Percentiles rank a stretch among this genome's conserved stretches.
Conservation (phyloP, 2,329 filamentous ascomycete genomes). For the Dactylellina parvicollis region DNA sequence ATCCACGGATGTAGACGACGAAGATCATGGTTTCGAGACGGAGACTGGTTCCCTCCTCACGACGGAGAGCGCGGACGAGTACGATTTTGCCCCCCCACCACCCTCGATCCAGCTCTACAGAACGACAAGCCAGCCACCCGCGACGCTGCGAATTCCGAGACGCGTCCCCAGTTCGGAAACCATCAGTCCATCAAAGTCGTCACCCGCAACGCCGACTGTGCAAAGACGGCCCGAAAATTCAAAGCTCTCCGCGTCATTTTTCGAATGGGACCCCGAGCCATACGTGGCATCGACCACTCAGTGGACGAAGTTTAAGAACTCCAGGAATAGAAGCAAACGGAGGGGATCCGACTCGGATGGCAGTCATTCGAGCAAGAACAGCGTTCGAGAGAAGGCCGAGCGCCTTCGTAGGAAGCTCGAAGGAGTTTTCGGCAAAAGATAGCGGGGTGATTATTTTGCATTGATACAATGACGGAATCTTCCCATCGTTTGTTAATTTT, state of each 20-base stretch:
- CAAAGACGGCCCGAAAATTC: constrained; percentile 18
- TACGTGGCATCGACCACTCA: constrained; percentile 20
- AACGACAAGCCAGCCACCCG: constrained; percentile 38
- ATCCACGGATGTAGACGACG: constrained; percentile 18
- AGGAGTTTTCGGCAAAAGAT: constrained; percentile 30
- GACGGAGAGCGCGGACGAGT: constrained; percentile 9
- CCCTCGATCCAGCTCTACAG: constrained; percentile 38
- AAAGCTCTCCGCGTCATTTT: constrained; percentile 27
- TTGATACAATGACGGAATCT: not conserved
- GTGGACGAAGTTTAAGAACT: constrained; percentile 40
- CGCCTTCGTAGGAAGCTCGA: constrained; percentile 44
- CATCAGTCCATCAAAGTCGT: constrained; percentile 27
- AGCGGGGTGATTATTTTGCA: not conserved
- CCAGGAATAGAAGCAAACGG: constrained; percentile 20
- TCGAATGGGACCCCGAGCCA: constrained; percentile 46
- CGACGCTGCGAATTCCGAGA: not conserved
- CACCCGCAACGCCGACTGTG: constrained; percentile 17
- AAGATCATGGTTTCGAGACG: constrained; percentile 17
- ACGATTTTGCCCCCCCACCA: constrained; percentile 26
- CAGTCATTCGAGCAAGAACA: constrained; percentile 39
- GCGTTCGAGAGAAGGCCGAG: constrained; percentile 42
- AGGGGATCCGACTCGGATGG: constrained; percentile 44
- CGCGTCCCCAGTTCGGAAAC: constrained; percentile 5
- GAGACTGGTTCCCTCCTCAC: constrained; percentile 8
- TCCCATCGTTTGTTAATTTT: too few species aligned